Percentiles rank a stretch among this genome's conserved stretches.
phyloP scores from a whole-genome alignment of 2,329 filamentous ascomycete species.

The Aspergillus quadricinctus region DNA sequence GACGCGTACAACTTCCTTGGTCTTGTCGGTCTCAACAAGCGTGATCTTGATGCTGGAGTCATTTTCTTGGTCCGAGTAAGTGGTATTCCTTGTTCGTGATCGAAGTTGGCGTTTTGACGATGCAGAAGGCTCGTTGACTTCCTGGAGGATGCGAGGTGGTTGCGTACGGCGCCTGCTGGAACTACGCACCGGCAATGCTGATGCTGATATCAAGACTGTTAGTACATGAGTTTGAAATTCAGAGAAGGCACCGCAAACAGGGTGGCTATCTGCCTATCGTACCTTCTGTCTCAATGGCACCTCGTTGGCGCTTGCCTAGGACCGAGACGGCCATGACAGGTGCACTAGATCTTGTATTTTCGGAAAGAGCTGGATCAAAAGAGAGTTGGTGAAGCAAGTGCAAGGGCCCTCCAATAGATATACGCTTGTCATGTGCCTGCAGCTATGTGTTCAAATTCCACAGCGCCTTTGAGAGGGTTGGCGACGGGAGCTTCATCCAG shows the following conservation, averaged over 20 bases:
- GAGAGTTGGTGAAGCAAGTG: slow-evolving; percentile 3
- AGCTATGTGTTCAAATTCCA: not conserved
- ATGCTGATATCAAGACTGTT: slow-evolving; percentile 11
- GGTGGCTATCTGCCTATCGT: slow-evolving; percentile 17
- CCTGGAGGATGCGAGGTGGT: slow-evolving; percentile 38
- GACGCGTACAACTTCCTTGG: slow-evolving; percentile 46
- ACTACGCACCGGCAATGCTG: slow-evolving; percentile 32
- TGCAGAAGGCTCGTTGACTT: slow-evolving; percentile 22
- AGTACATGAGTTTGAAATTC: slow-evolving; percentile 4
- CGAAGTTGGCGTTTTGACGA: slow-evolving; percentile 29
- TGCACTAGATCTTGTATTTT: slow-evolving; percentile 10
- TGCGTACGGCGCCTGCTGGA: slow-evolving; percentile 47
- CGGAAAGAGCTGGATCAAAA: slow-evolving; percentile 16
- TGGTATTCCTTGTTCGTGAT: slow-evolving; percentile 31
- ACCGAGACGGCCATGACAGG: slow-evolving; percentile 36
- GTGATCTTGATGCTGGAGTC: slow-evolving; percentile 16
- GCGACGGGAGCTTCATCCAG: slow-evolving; percentile 5
- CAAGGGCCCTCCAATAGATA: not conserved
- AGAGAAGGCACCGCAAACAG: not conserved
- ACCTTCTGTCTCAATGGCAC: slow-evolving; percentile 37
- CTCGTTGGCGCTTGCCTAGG: slow-evolving; percentile 44
- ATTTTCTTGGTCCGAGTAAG: slow-evolving; percentile 26
- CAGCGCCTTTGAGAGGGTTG: not conserved
- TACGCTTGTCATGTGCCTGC: not conserved
- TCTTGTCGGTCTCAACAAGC: slow-evolving; percentile 35